Evolutionary conservation across 2,329 filamentous ascomycete genomes (phyloP), one percentile per base, ranked within the genome.

Genomic region (Westerdykella aurantiaca): DNA sequence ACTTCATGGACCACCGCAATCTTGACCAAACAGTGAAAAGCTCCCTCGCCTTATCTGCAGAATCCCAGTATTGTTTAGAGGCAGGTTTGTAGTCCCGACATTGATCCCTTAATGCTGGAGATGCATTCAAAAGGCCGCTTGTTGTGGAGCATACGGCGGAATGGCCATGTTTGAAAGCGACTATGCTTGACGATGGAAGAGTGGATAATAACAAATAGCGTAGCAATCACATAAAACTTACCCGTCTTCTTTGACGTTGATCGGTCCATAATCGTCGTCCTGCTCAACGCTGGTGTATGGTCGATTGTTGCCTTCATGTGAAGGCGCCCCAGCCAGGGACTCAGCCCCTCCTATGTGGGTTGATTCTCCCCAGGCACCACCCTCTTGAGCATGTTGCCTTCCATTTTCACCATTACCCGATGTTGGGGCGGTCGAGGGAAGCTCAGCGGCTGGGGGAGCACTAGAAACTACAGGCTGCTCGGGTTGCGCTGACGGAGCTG

Each of bases 231-330:
- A 29, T 29, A 10, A 9, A 12, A 69, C 88, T 90, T 83, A 94
- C 88, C 88, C 88, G 65, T 94, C 88, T 80, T 94, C 88, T 70
- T 94, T 94, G 45, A 90, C 86, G 48, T 83, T 85, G 49, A 86
- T 81, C 47, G 70, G 69, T 29, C 69, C 69, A 47, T 73, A 71
- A 43, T 73, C 67, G 39, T 72, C 68, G 25, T 71, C 65, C 25
- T 52, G 34, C 29, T 64, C 61, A 37, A 61, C 55, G 39, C 59
- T 59, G 45, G 61, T 61, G 31, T 59, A 61, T 6, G 58, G 53
- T 43, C 63, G 57, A 31, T 56, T 51, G 47, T 60, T 63, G 10
- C 49, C 56, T 16, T 57, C 55, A 34, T 57, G 51, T 14, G 25
- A 29, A 29, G 25, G 45, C 48, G n/a, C 14, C 3, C 10, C 34